Conservation (phyloP, 2,329 filamentous ascomycete genomes). For the Biscogniauxia marginata region DNA sequence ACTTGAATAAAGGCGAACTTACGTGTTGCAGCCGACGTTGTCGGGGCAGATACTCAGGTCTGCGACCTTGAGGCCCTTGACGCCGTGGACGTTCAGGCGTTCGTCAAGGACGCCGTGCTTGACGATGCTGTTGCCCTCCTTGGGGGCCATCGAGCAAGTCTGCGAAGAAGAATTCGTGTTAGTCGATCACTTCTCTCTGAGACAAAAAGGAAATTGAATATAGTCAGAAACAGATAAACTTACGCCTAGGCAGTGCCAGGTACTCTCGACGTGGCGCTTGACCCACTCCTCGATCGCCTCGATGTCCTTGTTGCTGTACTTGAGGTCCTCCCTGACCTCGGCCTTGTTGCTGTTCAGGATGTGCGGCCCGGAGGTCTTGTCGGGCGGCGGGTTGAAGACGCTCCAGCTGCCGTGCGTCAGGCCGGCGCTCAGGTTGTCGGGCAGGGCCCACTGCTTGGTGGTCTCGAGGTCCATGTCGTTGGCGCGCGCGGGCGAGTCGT, state of each 20-base stretch:
- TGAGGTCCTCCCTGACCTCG: conserved; percentile 58
- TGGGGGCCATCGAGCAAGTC: conserved; percentile 76
- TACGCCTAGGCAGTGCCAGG: conserved; percentile 64
- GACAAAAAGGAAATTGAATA: not conserved
- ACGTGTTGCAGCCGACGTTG: conserved; percentile 71
- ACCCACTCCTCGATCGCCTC: conserved; percentile 67
- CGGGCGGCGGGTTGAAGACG: conserved; percentile 53
- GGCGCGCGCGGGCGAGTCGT: conserved; percentile 66
- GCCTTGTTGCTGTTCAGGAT: conserved; percentile 64
- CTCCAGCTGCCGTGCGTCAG: conserved; percentile 76
- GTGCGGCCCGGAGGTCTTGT: conserved; percentile 44
- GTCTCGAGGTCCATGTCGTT: conserved; percentile 73
- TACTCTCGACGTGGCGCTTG: conserved; percentile 72
- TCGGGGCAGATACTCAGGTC: conserved; percentile 76
- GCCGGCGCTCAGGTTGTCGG: conserved; percentile 67
- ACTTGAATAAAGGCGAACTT: no score
- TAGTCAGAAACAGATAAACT: conserved; percentile 20
- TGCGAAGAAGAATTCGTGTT: conserved; percentile 14
- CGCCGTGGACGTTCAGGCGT: conserved; percentile 74
- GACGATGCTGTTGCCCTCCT: conserved; percentile 74
- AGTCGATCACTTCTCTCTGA: not conserved
- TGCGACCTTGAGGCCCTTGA: conserved; percentile 74
- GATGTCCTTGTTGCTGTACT: conserved; percentile 64
- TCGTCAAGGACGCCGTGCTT: conserved; percentile 78
- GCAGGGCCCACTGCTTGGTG: conserved; percentile 72